Evolutionary conservation across 2,329 filamentous ascomycete species (phyloP), one percentile per base, ranked within the genome.

Genomic region (Albophoma yamanashiensis): DNA sequence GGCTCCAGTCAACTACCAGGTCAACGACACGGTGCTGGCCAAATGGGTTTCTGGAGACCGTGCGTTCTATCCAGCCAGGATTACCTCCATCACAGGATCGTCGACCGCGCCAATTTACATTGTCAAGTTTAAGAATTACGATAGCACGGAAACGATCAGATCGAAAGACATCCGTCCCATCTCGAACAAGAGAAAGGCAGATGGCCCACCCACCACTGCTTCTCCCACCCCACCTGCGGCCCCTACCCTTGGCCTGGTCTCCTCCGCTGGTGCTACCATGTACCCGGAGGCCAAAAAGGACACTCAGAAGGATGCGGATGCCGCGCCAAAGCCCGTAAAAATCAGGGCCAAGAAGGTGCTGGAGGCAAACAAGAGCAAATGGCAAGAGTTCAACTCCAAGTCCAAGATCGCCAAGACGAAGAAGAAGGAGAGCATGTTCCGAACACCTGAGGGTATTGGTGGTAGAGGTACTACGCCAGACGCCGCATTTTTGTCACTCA

Each of bases 361-460:
- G 31, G 93, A 97, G 77, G 89, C 87, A 64, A 88, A 89, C 69
- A 96, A 96, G 79, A 89, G 78, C 69, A 96, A 94, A 71, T 99
- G 94, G 94, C 89, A 97, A 71, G 90, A 95, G 64, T 99, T 96
- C 74, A 89, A 86, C 65, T 80, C 82, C 69, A 96, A 95, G 73
- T 83, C 81, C 55, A 92, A 91, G 70, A 78, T 85, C 64, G 84
- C 79, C 64, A 88, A 88, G 72, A 65, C 76, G 5, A 75, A 77
- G 50, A 93, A 93, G 78, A 96, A 96, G 76, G 91, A 96, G 56
- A 96, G 91, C 80, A 97, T 97, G 92, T 97, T 97, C 73, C 87
- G 92, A 55, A 97, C 92, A 3, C 91, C 92, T 0, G 92, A 96
- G 39, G 88, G 91, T 62, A 83, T 94, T 31, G 84, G 91, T 68